Evolutionary conservation across 345 rosid genomes (phyloP), one percentile per base, ranked within the genome.

Genomic region (Pistacia vera): DNA sequence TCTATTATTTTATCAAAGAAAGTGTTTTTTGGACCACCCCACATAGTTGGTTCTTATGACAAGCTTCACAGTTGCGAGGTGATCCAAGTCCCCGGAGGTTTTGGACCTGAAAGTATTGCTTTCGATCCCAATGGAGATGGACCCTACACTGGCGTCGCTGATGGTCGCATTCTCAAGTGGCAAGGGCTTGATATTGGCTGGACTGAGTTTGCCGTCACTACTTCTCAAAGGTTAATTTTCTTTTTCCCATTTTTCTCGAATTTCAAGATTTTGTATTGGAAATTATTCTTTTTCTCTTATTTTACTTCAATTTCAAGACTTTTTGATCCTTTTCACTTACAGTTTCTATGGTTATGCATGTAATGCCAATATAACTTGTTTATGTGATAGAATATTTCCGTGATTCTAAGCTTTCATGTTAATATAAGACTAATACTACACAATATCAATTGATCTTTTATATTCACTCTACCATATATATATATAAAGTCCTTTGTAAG

Each of bases 91-190:
- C 54, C 78, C n/a, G 85, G 86, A 20, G 91, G 91, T 11, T n/a
- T 85, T 1, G 97, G 92, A 14, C 97, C 93, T 2, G 97, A 91
- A 83, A 91, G 97, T 71, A 18, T 90, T 25, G 91, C 79, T 38
- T 91, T 91, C 74, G 90, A 87, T 72, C 84, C 83, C 51, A 62
- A 72, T 3, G 92, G 92, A 0, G 86, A 78, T 5, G 93, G 92
- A 4, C 97, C 93, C 0, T 91, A 90, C 82, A 85, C 88, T 10
- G 92, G 97, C 0, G 91, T 91, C 28, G 83, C 92, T 0, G 92
- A 91, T 38, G 93, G 92, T 46, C 85, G 93, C 59, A 73, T 91
- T 78, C 82, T 91, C 68, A 86, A 83, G 79, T 93, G 97, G 97
- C 83, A 81, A 46, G 84, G 85, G 0, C 79, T 79, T 3, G 71